A percentile compares a stretch with the other conserved stretches of the same genome.
phyloP scores from a whole-genome alignment of 2,329 filamentous ascomycete genomes.

The Coniella vitis region DNA sequence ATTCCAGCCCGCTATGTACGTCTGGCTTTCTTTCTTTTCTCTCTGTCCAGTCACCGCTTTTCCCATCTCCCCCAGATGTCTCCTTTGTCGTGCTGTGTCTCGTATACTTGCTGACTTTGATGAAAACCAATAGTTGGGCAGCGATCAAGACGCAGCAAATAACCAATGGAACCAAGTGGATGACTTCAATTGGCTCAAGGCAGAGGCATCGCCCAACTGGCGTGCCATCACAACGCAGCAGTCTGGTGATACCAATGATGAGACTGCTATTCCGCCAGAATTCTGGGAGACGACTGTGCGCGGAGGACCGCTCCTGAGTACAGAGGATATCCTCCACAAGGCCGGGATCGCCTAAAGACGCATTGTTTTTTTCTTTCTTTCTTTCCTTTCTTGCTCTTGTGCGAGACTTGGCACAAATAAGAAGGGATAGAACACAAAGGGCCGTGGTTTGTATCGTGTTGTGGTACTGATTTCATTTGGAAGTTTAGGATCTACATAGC shows the following conservation, averaged over 20 bases:
- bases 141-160: conserved; percentile 24
- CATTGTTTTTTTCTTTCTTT: no score
- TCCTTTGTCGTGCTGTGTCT: no score
- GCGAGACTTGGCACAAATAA: no score
- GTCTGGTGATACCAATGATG: conserved; percentile 37
- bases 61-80: no score
- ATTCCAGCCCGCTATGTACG: conserved; percentile 65
- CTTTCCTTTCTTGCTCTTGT: no score
- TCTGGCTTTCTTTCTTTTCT: conserved; percentile 17
- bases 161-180: conserved; percentile 89
- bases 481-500: no score
- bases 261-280: conserved; percentile 42
- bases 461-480: no score
- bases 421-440: no score
- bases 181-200: conserved; percentile 96
- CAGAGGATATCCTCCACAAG: conserved; percentile 58
- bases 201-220: conserved; percentile 85
- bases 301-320: conserved; percentile 53
- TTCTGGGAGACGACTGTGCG: conserved; percentile 65
- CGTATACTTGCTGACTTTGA: no score
- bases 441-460: no score
- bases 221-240: conserved; percentile 59
- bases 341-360: conserved; percentile 31
- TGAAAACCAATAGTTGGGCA: neutral
- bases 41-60: conserved; percentile 3